Base-by-base conservation (phyloP, 148 eudicot species). In the Vaccinium vitisidaea region DNA sequence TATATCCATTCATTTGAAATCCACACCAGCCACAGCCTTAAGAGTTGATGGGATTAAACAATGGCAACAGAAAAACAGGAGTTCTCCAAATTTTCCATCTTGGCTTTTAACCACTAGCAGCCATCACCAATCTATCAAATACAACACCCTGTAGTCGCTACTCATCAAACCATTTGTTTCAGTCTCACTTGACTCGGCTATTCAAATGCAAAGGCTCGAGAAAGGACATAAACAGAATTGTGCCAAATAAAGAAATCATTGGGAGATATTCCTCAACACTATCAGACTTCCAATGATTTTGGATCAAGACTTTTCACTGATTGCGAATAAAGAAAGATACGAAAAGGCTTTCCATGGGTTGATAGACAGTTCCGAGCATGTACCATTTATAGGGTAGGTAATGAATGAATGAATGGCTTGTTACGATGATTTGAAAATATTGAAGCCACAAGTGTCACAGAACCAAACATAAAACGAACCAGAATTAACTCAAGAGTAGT, bases 321-420 rank as follows among this genome's bases (percentile, higher is more conserved):
- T 12, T 30, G 74, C 2, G 0, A 11, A 27, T 16, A 30, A 69
- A 27, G 39, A 30, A 69, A 69, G 39, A 69, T 30, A 69, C 2
- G 18, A 30, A 27, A 69, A 27, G 43, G 16, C 74, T 27, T 69
- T 18, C 56, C 25, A 18, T 6, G 36, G n/a, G 63, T 78, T 27
- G 53, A 78, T 11, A 25, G 2, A n/a, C 56, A 49, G 58, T 23
- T 30, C 6, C 27, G 0, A 19, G 67, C 25, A 55, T 56, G 14
- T 79, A 12, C 82, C n/a, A 16, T 56, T 56, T 52, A 79, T 54
- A 56, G 69, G 50, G 49, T 56, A 56, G 82, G 25, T 79, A 8
- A 79, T 18, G 49, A 21, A 79, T 30, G 82, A 56, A 56, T 53
- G 23, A 61, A 65, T 63, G 56, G 48, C 14, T n/a, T 9, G 6